A percentile compares a stretch with the other conserved stretches of the same genome.
phyloP scores from a whole-genome alignment of 768 basidiomycete species.

The Trametes sanguinea region DNA sequence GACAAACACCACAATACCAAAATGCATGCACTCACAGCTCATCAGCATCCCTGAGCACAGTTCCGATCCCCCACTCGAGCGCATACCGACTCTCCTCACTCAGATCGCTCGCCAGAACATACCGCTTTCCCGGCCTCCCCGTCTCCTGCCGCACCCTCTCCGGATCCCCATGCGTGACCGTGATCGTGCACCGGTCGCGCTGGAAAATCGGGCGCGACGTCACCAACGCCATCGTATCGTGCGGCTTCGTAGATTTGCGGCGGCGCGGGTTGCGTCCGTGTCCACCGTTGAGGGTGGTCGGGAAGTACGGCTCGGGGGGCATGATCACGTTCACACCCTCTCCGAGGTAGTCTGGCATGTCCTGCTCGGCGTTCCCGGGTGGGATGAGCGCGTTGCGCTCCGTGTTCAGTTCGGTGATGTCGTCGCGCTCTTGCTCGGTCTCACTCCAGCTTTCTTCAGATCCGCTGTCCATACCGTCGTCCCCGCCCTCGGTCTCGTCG shows the following conservation, averaged over 20 bases:
- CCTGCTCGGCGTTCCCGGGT: slow-evolving; percentile 43
- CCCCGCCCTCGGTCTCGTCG: slow-evolving; percentile 58
- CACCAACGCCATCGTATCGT: slow-evolving; percentile 63
- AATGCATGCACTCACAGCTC: slow-evolving; percentile 55
- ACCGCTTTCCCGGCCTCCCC: slow-evolving; percentile 61
- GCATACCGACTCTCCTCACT: slow-evolving; percentile 94
- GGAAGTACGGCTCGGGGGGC: slow-evolving; percentile 82
- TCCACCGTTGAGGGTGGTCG: slow-evolving; percentile 61
- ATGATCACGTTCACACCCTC: slow-evolving; percentile 91
- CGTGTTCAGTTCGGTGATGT: slow-evolving; percentile 85
- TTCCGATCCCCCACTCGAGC: slow-evolving; percentile 97
- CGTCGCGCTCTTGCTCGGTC: slow-evolving; percentile 67
- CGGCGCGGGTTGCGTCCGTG: slow-evolving; percentile 43
- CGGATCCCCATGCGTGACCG: slow-evolving; percentile 84
- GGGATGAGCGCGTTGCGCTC: slow-evolving; percentile 71
- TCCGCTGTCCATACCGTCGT: slow-evolving; percentile 37
- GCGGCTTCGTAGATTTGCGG: slow-evolving; percentile 61
- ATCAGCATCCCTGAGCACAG: slow-evolving; percentile 92
- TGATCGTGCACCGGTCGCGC: slow-evolving; percentile 90
- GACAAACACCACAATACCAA: not conserved
- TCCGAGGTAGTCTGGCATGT: slow-evolving; percentile 79
- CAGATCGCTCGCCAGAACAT: slow-evolving; percentile 92
- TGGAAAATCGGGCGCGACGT: slow-evolving; percentile 85
- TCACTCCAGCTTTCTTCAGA: slow-evolving; percentile 45
- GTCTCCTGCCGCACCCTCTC: slow-evolving; percentile 47